A percentile compares a stretch with the other conserved stretches of the same genome.
Evolutionary conservation across 768 basidiomycete genomes (phyloP).

Genomic region (Agaricus blazei): DNA sequence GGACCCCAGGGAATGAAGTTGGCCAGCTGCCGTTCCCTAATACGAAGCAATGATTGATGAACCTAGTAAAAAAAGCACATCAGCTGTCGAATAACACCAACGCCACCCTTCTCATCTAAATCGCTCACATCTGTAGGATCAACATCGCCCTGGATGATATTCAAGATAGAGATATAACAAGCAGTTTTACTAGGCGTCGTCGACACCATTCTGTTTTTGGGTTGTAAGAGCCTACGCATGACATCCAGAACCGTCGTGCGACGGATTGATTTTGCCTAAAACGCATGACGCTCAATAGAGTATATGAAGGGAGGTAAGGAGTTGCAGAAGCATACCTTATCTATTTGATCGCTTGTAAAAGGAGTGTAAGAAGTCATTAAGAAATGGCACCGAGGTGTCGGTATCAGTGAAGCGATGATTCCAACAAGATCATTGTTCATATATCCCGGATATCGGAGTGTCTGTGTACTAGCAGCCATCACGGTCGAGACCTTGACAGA

Average conservation of each 20-base stretch:
- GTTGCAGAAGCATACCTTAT: constrained; percentile 57
- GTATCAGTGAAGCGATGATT: constrained; percentile 94
- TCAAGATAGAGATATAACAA: constrained; percentile 96
- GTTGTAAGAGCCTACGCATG: constrained; percentile 95
- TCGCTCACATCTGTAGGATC: constrained; percentile 88
- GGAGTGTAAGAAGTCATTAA: constrained; percentile 99
- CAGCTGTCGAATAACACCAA: not conserved
- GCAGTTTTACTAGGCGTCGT: constrained; percentile 88
- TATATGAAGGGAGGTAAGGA: not conserved
- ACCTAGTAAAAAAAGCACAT: constrained; percentile 47
- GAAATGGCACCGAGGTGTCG: constrained; percentile 96
- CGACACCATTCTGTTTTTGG: constrained; percentile 97
- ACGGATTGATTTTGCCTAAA: constrained; percentile 88
- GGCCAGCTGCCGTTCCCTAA: constrained; percentile 93
- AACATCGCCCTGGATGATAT: constrained; percentile 98
- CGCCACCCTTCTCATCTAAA: too few species aligned
- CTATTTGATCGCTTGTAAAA: constrained; percentile 94
- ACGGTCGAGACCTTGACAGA: constrained; percentile 81
- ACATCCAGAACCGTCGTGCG: constrained; percentile 97
- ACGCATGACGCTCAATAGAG: not conserved
- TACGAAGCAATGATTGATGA: constrained; percentile 94
- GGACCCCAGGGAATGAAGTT: constrained; percentile 99
- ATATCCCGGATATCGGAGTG: constrained; percentile 94
- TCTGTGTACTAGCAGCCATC: constrained; percentile 96
- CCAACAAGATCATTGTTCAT: constrained; percentile 99